phyloP scores from a whole-genome alignment of 2,329 filamentous ascomycete species.

The Chaetomium sp. region DNA sequence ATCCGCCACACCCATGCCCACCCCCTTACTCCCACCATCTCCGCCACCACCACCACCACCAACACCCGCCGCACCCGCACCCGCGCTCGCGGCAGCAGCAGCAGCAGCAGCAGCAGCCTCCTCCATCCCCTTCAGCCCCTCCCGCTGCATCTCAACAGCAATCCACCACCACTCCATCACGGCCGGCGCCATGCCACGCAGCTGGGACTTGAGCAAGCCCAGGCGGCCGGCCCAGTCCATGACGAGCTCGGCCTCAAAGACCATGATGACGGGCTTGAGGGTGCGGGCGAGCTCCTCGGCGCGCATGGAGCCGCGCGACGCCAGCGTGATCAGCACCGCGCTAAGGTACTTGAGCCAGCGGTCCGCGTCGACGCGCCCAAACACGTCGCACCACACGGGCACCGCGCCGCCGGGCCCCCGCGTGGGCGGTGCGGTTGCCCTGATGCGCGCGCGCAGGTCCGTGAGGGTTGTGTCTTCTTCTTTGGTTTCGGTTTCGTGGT shows the following conservation, averaged over 20 bases:
- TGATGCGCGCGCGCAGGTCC: constrained; percentile 33
- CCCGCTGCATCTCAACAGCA: constrained; percentile 48
- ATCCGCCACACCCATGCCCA: neutral
- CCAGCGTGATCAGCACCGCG: constrained; percentile 63
- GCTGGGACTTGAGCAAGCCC: constrained; percentile 52
- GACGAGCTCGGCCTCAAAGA: constrained; percentile 63
- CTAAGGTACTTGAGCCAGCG: constrained; percentile 68
- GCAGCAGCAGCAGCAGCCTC: too few species aligned
- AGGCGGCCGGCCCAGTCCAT: constrained; percentile 60
- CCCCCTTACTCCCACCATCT: neutral
- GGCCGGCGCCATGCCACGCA: constrained; percentile 37
- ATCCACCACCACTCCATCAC: constrained; percentile 71
- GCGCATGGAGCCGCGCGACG: constrained; percentile 62
- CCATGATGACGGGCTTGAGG: constrained; percentile 61
- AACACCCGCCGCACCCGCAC: too few species aligned
- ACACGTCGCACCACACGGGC: constrained; percentile 74
- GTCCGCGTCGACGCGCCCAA: constrained; percentile 57
- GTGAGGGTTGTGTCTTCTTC: constrained; percentile 45
- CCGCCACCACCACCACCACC: neutral
- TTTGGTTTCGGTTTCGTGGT: neutral
- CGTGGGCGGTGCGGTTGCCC: constrained; percentile 45
- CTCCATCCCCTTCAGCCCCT: constrained; percentile 21
- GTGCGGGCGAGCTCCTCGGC: constrained; percentile 55
- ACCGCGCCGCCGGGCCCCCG: constrained; percentile 52
- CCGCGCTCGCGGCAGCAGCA: neutral